Evolutionary conservation across 225 moss, liverwort and hornwort genomes (phyloP), one percentile per base, ranked within the genome.

Genomic region (Rhytidiadelphus loreus): DNA sequence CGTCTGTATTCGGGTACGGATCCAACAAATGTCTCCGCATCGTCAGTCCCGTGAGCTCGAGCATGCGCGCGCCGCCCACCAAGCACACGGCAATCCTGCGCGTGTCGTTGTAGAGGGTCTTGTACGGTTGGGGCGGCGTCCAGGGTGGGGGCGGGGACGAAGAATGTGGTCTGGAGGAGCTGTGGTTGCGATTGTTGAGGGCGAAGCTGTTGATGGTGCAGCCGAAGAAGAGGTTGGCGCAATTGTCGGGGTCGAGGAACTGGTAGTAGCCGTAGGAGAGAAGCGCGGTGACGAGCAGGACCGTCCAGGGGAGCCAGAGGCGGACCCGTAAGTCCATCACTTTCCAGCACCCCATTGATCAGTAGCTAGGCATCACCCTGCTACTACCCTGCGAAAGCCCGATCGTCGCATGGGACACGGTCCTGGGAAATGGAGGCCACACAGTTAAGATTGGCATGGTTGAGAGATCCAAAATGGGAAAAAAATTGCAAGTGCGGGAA

Each of bases 11-110:
- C 37, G 91, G 86, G 73, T 95, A 96, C 6, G 88, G 92, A 11
- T 96, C 96, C 35, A 97, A 72, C n/a, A 99, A 81, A n/a, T 96
- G 87, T 82, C 89, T 94, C 86, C 87, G 94, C 28, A 99, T 91
- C 26, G 92, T 93, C 26, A 75, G 90, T 11, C 95, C 96, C 4
- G 98, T 97, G 72, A 99, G 90, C 88, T 99, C 96, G 85, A 99
- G 97, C 81, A 89, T 92, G 83, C 98, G 92, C 30, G 96, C 95
- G 37, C 97, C 96, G 28, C 98, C 98, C 5, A 99, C 98, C 55
- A 99, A 80, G 84, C 98, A 99, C 69, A 99, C 94, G 3, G 98
- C 98, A 64, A 98, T 94, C 65, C 94, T 89, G 53, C 91, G 88
- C 18, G 88, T 72, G 80, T 93, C 92, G 70, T 85, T 75, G 78